phyloP scores from a whole-genome alignment of 2,329 filamentous ascomycete genomes.

The Cryphonectria naterciae region DNA sequence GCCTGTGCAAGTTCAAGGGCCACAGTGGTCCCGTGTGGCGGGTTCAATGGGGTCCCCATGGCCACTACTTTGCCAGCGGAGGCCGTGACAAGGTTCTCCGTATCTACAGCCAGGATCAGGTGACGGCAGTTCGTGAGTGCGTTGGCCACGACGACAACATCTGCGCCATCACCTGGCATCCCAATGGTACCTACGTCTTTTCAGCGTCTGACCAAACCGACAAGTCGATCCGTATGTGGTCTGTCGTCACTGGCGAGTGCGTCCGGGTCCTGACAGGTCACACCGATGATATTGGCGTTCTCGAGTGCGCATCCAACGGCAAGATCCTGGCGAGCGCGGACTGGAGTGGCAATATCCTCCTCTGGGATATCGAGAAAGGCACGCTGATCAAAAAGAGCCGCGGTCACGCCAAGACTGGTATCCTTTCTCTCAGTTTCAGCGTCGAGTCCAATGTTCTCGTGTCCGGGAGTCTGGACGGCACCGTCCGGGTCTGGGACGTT shows the following conservation, averaged over 20 bases:
- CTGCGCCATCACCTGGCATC: slow-evolving; percentile 91
- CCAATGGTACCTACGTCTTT: slow-evolving; percentile 91
- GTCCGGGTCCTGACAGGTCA: slow-evolving; percentile 94
- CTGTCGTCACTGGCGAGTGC: slow-evolving; percentile 82
- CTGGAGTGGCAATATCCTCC: slow-evolving; percentile 82
- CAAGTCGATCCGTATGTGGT: slow-evolving; percentile 97
- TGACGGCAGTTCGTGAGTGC: slow-evolving; percentile 83
- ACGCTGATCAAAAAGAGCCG: slow-evolving; percentile 88
- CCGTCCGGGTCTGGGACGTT: slow-evolving; percentile 93
- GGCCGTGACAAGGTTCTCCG: slow-evolving; percentile 90
- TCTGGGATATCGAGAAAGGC: slow-evolving; percentile 93
- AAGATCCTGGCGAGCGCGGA: slow-evolving; percentile 92
- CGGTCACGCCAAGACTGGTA: slow-evolving; percentile 89
- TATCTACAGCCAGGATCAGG: slow-evolving; percentile 91
- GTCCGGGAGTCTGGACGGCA: slow-evolving; percentile 88
- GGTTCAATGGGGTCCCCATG: slow-evolving; percentile 86
- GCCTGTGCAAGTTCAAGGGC: slow-evolving; percentile 89
- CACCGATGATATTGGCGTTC: slow-evolving; percentile 79
- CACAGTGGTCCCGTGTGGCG: slow-evolving; percentile 91
- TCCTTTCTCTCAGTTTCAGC: slow-evolving; percentile 92
- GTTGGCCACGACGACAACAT: slow-evolving; percentile 92
- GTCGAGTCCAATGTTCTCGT: slow-evolving; percentile 90
- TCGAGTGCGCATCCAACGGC: slow-evolving; percentile 86
- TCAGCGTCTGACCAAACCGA: slow-evolving; percentile 84
- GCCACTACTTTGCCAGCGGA: slow-evolving; percentile 90